Evolutionary conservation across 768 basidiomycete genomes (phyloP), one percentile per base, ranked within the genome.

Genomic region (Boletales sp.): DNA sequence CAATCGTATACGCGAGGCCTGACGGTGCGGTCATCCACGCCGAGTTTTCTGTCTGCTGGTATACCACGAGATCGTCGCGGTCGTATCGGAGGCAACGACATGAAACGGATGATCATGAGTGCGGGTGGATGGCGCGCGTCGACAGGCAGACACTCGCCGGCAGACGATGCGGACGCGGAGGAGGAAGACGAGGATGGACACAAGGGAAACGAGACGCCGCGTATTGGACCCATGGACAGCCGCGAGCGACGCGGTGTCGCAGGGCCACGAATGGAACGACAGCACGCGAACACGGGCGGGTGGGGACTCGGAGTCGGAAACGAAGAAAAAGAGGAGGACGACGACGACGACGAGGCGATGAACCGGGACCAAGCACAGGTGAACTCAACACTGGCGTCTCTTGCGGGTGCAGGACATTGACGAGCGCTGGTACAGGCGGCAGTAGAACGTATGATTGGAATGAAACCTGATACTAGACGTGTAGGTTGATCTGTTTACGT

Each of bases 31-130:
- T 54, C 69, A 18, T 44, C 63, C 49, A 57, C 84, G 0, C 83
- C 84, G 0, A 85, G 79, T 40, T 90, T 91, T 70, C 70, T 90
- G 21, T 83, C 84, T 6, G 86, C 81, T 3, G 85, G 83, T 8
- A 70, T 79, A 11, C 90, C 90, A 19, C 78, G 90, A 45, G 90
- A 92, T 64, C 74, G 90, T 19, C 75, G 90, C 33, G 90, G 90
- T 11, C 79, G 89, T 18, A 83, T 91, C 50, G 86, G 82, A 17
- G 72, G 67, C 12, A 51, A 55, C 9, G 68, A 67, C 25, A 41
- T 64, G 50, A 65, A 57, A 41, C 53, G 50, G 41, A 58, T 69
- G 58, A 61, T 70, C 25, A 46, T 66, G n/a, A 57, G 48, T 14
- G 66, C 66, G 6, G 64, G 60, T 3, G 61, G 66, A 28, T 59